Evolutionary conservation across 2,329 filamentous ascomycete genomes (phyloP).

Genomic region (Alternaria solani): DNA sequence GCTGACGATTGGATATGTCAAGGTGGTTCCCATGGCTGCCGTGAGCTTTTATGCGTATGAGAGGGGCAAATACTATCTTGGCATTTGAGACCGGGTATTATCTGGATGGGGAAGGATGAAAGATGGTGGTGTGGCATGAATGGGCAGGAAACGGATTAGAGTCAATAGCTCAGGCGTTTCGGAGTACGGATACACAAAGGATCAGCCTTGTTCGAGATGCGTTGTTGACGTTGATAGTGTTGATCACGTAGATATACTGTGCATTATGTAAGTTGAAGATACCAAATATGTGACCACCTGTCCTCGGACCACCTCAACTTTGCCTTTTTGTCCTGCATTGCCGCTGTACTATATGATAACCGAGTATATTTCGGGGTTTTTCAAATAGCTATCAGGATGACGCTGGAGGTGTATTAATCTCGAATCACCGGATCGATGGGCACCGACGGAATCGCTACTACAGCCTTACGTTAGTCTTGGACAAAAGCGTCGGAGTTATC

Average conservation of each 20-base stretch:
- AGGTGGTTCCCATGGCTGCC: conserved; percentile 89
- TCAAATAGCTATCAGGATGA: too few relatives aligned
- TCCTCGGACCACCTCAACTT: background rate
- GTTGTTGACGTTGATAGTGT: background rate
- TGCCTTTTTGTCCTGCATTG: too few relatives aligned
- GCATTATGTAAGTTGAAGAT: background rate
- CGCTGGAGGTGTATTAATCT: too few relatives aligned
- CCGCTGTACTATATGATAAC: too few relatives aligned
- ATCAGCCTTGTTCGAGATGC: background rate
- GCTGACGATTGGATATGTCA: conserved; percentile 92
- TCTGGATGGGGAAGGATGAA: background rate
- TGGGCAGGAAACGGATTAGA: background rate
- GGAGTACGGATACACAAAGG: background rate
- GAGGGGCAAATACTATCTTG: conserved; percentile 65
- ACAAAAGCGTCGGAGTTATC: too few relatives aligned
- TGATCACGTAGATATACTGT: background rate
- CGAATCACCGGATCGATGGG: too few relatives aligned
- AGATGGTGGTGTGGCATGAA: background rate
- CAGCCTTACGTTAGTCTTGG: too few relatives aligned
- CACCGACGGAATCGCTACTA: too few relatives aligned
- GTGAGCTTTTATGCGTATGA: conserved; percentile 74
- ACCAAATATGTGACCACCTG: background rate
- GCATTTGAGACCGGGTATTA: conserved; percentile 48
- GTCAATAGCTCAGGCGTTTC: background rate
- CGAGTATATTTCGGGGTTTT: too few relatives aligned